phyloP scores from a whole-genome alignment of 73 alveolate species.

The Tetrahymena thermophila region DNA sequence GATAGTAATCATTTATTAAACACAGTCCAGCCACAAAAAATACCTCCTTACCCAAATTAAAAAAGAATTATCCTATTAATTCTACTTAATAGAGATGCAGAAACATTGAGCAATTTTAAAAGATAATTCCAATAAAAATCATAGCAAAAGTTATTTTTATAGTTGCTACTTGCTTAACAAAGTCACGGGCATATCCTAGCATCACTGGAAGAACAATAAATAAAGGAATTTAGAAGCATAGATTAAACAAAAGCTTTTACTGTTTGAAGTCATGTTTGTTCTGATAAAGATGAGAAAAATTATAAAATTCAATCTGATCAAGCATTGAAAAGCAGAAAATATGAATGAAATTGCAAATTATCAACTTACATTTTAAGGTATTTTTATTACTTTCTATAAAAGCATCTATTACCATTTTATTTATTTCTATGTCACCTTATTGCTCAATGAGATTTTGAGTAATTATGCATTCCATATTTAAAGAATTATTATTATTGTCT shows the following conservation, averaged over 20 bases:
- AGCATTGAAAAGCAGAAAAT: neutral
- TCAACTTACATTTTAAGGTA: neutral
- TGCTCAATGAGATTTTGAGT: no score
- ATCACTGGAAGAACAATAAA: neutral
- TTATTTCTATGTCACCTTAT: no score
- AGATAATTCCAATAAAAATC: neutral
- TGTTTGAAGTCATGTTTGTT: neutral
- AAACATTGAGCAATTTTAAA: neutral
- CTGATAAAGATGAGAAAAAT: neutral
- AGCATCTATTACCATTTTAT: neutral
- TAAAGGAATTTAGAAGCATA: neutral
- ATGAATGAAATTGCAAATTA: neutral
- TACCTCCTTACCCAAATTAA: neutral
- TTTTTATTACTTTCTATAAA: neutral
- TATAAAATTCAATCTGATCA: neutral
- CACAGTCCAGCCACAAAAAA: neutral
- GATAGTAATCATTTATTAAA: neutral
- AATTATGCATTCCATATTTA: no score
- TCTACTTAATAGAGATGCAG: neutral
- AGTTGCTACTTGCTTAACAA: neutral
- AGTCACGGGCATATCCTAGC: neutral
- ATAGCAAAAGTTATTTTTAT: neutral
- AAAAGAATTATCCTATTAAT: neutral
- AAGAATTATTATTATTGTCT: no score
- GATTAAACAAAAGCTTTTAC: neutral